phyloP scores from a whole-genome alignment of 768 basidiomycete species.

The Atractiella rhizophila region DNA sequence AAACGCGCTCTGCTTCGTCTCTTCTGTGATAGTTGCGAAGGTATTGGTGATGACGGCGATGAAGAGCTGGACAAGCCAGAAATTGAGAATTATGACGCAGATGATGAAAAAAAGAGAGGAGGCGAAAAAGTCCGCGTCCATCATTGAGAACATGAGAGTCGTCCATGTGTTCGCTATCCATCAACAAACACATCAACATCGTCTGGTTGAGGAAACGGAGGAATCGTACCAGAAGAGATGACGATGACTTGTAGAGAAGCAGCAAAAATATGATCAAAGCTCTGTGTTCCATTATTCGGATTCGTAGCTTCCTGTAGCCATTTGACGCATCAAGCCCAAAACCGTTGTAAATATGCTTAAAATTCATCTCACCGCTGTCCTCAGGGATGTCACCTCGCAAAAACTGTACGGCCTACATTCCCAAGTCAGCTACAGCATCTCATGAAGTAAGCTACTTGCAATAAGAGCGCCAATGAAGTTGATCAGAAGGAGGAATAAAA shows the following conservation, averaged over 20 bases:
- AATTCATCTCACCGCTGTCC: slow-evolving; percentile 33
- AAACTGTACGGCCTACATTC: slow-evolving; percentile 36
- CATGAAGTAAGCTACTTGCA: slow-evolving; percentile 16
- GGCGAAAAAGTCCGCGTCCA: slow-evolving; percentile 71
- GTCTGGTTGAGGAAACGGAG: slow-evolving; percentile 32
- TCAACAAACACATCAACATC: slow-evolving; percentile 26
- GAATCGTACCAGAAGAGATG: slow-evolving; percentile 27
- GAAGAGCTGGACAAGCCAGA: slow-evolving; percentile 30
- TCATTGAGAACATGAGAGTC: slow-evolving; percentile 51
- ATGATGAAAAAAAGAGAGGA: slow-evolving; percentile 68
- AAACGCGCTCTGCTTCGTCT: slow-evolving; percentile 77
- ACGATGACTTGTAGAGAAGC: slow-evolving; percentile 61
- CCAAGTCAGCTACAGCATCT: too few species aligned
- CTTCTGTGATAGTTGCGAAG: slow-evolving; percentile 59
- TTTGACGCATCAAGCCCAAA: too few species aligned
- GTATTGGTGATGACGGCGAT: slow-evolving; percentile 90
- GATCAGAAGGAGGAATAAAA: slow-evolving; percentile 61
- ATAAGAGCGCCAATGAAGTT: slow-evolving; percentile 66
- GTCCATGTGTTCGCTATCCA: slow-evolving; percentile 21
- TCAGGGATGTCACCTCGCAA: slow-evolving; percentile 50
- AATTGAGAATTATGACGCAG: slow-evolving; percentile 63
- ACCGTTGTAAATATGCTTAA: slow-evolving; percentile 54
- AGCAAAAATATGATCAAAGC: slow-evolving; percentile 69
- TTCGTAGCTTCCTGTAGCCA: slow-evolving; percentile 35
- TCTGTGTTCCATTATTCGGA: slow-evolving; percentile 38